A percentile compares a stretch with the other conserved stretches of the same genome.
These are phyloP conservation scores for Tuctoria greenei DNA, from an alignment of 176 grass and related monocot genomes.

Conservation along the genomic window DNA sequence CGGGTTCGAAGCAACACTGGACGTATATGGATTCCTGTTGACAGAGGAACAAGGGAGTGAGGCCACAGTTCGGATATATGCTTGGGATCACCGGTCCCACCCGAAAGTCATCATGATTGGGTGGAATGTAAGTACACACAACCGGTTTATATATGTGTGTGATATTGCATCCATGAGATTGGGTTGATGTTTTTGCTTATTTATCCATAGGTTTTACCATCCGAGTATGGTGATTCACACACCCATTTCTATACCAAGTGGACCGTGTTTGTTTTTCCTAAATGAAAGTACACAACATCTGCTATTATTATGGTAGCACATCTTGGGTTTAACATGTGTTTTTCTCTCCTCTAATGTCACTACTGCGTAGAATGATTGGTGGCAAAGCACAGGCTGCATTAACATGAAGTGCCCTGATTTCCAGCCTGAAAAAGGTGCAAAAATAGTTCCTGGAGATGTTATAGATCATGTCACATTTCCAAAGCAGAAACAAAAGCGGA, in stretches of 20 bases:
- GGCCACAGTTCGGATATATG: no score
- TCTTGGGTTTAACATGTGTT: background rate
- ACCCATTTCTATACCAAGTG: background rate
- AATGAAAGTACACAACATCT: background rate
- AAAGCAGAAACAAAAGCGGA: background rate
- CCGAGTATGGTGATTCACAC: background rate
- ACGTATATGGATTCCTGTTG: no score
- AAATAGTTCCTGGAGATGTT: background rate
- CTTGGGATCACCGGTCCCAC: no score
- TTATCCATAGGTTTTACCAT: conserved; percentile 16
- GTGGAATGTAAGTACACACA: background rate
- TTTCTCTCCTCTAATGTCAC: no score
- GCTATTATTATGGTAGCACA: background rate
- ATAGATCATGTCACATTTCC: background rate
- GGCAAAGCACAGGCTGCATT: background rate
- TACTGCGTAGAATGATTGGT: conserved; percentile 9
- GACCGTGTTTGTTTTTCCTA: background rate
- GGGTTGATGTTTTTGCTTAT: background rate
- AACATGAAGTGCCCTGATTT: conserved; percentile 11
- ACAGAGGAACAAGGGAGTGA: no score
- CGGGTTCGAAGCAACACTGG: no score
- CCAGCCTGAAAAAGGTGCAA: background rate
- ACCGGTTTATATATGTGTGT: background rate
- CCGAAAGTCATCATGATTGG: background rate
- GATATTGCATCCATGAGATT: background rate